A percentile compares a stretch with the other conserved stretches of the same genome.
Evolutionary conservation across 2,329 filamentous ascomycete genomes (phyloP).

Genomic region (Fusarium sp.): DNA sequence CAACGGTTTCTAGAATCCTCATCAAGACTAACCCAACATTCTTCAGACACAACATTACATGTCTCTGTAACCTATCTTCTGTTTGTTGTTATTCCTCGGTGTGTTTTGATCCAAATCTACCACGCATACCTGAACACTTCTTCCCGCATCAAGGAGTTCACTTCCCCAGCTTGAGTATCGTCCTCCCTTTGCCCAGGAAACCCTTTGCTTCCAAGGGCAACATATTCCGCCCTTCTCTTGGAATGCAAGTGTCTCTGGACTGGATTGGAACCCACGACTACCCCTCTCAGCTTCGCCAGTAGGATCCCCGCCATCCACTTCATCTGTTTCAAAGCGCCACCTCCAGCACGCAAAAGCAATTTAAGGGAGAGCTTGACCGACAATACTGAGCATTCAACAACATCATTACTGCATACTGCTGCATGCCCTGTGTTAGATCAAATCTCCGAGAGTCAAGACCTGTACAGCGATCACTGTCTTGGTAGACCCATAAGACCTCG

Average conservation of each 20-base stretch:
- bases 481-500: slow-evolving; percentile 51
- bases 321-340: slow-evolving; percentile 53
- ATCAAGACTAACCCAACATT: slow-evolving; percentile 19
- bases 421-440: slow-evolving; percentile 49
- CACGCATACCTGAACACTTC: slow-evolving; percentile 34
- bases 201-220: slow-evolving; percentile 40
- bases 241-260: slow-evolving; percentile 54
- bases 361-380: slow-evolving; percentile 49
- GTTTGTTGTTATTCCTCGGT: slow-evolving; percentile 32
- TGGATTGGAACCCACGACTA: slow-evolving; percentile 51
- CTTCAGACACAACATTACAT: slow-evolving; percentile 36
- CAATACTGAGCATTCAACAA: slow-evolving; percentile 47
- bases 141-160: slow-evolving; percentile 34
- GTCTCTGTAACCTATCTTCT: slow-evolving; percentile 34
- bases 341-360: slow-evolving; percentile 50
- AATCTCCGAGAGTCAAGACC: slow-evolving; percentile 53
- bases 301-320: slow-evolving; percentile 47
- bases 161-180: slow-evolving; percentile 39
- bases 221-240: slow-evolving; percentile 47
- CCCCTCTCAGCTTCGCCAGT: slow-evolving; percentile 51
- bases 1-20: slow-evolving; percentile 15
- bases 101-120: slow-evolving; percentile 33
- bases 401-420: slow-evolving; percentile 47
- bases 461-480: slow-evolving; percentile 47
- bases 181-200: slow-evolving; percentile 21